Conservation (phyloP, 805 yeast species). For the Yarrowia sp. region DNA sequence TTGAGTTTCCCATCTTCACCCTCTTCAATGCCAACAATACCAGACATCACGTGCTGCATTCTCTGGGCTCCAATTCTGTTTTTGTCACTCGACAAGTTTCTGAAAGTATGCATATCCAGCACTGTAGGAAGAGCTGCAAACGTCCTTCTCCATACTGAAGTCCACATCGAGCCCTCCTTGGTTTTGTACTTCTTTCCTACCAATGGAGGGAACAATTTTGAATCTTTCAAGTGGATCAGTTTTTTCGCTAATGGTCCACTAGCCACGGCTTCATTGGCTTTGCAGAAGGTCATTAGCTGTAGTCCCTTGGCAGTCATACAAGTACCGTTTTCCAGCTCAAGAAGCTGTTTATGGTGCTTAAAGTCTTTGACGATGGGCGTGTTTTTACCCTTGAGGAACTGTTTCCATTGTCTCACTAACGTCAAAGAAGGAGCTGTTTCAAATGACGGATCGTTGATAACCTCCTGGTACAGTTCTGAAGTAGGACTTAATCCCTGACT, state of each 20-base stretch:
- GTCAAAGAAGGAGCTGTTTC: background rate
- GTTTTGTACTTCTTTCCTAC: background rate
- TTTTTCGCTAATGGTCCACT: background rate
- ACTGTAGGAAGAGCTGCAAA: background rate
- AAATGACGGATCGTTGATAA: background rate
- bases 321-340: background rate
- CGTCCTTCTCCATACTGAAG: background rate
- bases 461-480: background rate
- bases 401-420: background rate
- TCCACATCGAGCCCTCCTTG: background rate
- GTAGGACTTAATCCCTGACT: background rate
- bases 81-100: background rate
- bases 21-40: background rate
- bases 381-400: background rate
- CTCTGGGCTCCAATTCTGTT: background rate
- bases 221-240: background rate
- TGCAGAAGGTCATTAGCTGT: background rate
- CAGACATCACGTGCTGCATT: background rate
- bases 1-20: background rate
- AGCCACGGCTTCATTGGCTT: background rate
- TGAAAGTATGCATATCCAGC: slow-evolving; percentile 1
- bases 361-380: background rate
- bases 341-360: background rate
- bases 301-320: background rate
- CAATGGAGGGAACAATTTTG: background rate